Base-by-base conservation (phyloP, 2,329 filamentous ascomycete genomes). In the Ophiostoma himal-ulmi region DNA sequence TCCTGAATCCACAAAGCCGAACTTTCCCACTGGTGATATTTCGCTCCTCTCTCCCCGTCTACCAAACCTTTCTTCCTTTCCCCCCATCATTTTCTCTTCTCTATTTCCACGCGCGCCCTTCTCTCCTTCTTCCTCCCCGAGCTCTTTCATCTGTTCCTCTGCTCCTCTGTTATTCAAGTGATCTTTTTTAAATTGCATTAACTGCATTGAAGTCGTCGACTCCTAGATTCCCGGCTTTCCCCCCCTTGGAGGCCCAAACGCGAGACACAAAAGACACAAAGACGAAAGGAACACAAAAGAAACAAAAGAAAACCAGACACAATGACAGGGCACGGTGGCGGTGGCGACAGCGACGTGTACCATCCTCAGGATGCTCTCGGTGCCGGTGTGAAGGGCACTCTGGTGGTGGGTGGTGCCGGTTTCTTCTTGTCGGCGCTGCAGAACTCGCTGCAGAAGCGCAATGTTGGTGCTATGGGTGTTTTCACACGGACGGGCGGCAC, bases 401-500 rank as follows among this genome's bases (percentile, higher is more conserved):
- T 84, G 73, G 79, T 88, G 74, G 85, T 84, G 67, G 86, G 88
- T 74, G 80, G 81, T 71, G 83, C 83, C 69, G 90, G 90, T 75
- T 81, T 89, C 72, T 84, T 84, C 22, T 76, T 79, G 54, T 75
- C 78, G 7, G 82, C 82, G 7, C 85, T 96, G 74, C 91, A 94
- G 83, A 98, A 96, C 83, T 92, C 93, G 71, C 86, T 97, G 75
- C 85, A 89, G 70, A 93, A 89, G 83, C 85, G 88, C 78, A 97
- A 97, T 80, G 84, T 95, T 74, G 92, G 93, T 76, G 86, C 89
- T 73, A 87, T 90, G 83, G 91, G 91, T 75, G 86, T 97, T 77
- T 89, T 98, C 78, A 91, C 91, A 66, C 88, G 88, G 77, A 90
- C 89, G 71, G 94, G 93, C 74, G 84, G 89, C 77, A 90, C 90